A percentile compares a stretch with the other conserved stretches of the same genome.
Evolutionary conservation across 371 early-diverging fungal genomes (phyloP).

Genomic region (Cokeromyces recurvatus): DNA sequence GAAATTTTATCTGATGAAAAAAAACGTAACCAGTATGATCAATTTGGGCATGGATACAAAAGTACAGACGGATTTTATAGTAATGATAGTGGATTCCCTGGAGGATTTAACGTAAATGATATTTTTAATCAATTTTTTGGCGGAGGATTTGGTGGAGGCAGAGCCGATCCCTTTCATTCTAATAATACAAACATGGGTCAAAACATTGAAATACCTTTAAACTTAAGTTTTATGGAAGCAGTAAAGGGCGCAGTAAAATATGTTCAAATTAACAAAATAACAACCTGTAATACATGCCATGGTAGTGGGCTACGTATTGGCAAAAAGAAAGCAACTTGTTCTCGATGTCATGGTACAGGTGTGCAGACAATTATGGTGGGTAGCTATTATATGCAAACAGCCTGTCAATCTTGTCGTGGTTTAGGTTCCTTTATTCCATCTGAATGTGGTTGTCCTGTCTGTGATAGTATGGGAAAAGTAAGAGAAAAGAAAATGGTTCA

Average conservation of each 20-base stretch:
- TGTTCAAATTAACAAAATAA: slow-evolving; percentile 57
- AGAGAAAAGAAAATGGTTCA: slow-evolving; percentile 57
- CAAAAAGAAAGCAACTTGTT: slow-evolving; percentile 61
- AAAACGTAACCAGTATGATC: slow-evolving; percentile 85
- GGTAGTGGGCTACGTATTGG: slow-evolving; percentile 80
- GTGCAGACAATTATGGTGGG: slow-evolving; percentile 57
- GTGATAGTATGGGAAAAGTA: slow-evolving; percentile 77
- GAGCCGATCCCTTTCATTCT: slow-evolving; percentile 22
- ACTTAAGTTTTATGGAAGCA: slow-evolving; percentile 85
- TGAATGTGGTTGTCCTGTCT: slow-evolving; percentile 64
- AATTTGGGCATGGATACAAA: slow-evolving; percentile 65
- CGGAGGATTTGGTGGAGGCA: slow-evolving; percentile 46
- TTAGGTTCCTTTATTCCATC: slow-evolving; percentile 60
- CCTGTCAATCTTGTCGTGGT: slow-evolving; percentile 80
- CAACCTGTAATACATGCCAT: slow-evolving; percentile 68
- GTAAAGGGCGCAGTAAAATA: slow-evolving; percentile 69
- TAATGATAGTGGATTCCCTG: slow-evolving; percentile 4
- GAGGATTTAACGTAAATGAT: slow-evolving; percentile 3
- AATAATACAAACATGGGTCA: slow-evolving; percentile 32
- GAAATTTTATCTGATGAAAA: slow-evolving; percentile 88
- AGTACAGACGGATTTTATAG: not conserved
- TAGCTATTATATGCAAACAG: slow-evolving; percentile 78
- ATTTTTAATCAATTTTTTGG: not conserved
- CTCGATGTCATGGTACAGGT: slow-evolving; percentile 77
- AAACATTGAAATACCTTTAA: slow-evolving; percentile 46